Conservation (phyloP, 257 asterid species). For the Solanum sitiens region DNA sequence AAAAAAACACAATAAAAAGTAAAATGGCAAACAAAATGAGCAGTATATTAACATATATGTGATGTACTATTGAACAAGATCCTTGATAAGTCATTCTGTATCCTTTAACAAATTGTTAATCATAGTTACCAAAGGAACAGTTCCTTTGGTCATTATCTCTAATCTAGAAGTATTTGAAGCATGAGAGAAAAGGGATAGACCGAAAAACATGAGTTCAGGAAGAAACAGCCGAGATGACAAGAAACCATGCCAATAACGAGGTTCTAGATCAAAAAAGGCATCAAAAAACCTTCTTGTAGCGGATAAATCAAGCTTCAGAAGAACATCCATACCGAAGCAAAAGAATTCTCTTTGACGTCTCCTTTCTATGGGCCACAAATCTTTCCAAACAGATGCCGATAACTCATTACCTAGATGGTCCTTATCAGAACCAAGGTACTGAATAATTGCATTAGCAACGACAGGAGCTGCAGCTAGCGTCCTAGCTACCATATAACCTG, state of each 20-base stretch:
- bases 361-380: constrained; percentile 94
- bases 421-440: constrained; percentile 44
- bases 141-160: constrained; percentile 91
- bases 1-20: background rate
- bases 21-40: background rate
- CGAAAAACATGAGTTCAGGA: constrained; percentile 72
- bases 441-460: constrained; percentile 77
- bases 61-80: background rate
- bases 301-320: constrained; percentile 76
- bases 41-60: background rate
- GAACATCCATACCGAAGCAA: constrained; percentile 91
- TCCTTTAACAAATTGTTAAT: constrained; percentile 63
- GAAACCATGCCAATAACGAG: constrained; percentile 96
- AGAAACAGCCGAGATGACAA: constrained; percentile 85
- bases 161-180: constrained; percentile 78
- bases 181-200: constrained; percentile 61
- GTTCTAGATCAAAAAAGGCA: constrained; percentile 85
- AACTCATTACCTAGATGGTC: constrained; percentile 36
- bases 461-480: constrained; percentile 94
- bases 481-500: constrained; percentile 99
- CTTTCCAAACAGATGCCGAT: constrained; percentile 81
- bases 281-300: constrained; percentile 85
- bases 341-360: constrained; percentile 91
- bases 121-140: constrained; percentile 71
- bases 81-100: constrained; percentile 25